A percentile compares a stretch with the other conserved stretches of the same genome.
phyloP scores from a whole-genome alignment of 1,139 yeast species.

The Pichia sp. region DNA sequence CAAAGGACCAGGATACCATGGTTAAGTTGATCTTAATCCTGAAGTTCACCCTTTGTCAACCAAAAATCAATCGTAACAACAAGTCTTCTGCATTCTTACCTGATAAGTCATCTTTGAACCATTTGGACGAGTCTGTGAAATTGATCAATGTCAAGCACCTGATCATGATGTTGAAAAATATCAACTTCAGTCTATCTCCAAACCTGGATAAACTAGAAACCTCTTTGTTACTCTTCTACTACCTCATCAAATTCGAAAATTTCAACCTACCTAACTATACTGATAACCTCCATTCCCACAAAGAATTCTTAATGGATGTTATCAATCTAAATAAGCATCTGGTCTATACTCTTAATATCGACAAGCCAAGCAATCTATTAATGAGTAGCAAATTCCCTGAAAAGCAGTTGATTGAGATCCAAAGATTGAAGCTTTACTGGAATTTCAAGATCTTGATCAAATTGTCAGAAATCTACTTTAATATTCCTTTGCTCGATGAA shows the following conservation, averaged over 20 bases:
- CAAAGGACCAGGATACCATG: conserved; percentile 49
- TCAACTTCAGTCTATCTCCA: conserved; percentile 28
- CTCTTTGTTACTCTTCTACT: conserved; percentile 29
- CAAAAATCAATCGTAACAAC: conserved; percentile 20
- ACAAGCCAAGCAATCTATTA: conserved; percentile 18
- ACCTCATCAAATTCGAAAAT: conserved; percentile 31
- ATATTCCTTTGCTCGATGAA: conserved; percentile 36
- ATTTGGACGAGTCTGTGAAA: conserved; percentile 33
- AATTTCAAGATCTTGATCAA: conserved; percentile 50
- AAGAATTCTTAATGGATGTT: conserved; percentile 26
- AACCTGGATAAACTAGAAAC: conserved; percentile 32
- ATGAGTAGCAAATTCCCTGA: conserved; percentile 14
- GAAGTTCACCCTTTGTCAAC: conserved; percentile 32
- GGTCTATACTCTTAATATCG: conserved; percentile 20
- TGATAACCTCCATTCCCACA: conserved; percentile 16
- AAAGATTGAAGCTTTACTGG: conserved; percentile 60
- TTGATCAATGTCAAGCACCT: conserved; percentile 31
- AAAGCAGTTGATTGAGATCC: conserved; percentile 34
- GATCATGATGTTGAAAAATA: conserved; percentile 27
- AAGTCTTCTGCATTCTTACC: conserved; percentile 23
- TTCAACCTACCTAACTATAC: conserved; percentile 22
- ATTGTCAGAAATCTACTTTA: conserved; percentile 39
- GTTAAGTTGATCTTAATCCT: conserved; percentile 37
- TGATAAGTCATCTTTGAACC: conserved; percentile 27
- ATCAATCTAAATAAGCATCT: conserved; percentile 23